Conservation (phyloP, 306 rosid species). For the Cicer pinnatifidum region DNA sequence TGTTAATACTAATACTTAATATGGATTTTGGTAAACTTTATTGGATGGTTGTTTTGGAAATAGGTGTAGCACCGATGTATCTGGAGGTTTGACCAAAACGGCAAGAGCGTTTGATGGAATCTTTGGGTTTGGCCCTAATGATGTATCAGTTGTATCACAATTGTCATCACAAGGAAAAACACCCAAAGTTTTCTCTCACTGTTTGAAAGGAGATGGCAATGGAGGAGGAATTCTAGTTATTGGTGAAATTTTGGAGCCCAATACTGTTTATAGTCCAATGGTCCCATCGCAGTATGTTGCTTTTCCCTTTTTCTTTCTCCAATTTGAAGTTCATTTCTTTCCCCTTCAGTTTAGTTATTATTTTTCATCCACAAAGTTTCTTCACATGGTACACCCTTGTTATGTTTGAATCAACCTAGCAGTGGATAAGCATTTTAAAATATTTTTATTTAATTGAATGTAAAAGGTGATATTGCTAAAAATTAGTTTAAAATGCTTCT, state of each 20-base stretch:
- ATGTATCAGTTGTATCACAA: slow-evolving; percentile 79
- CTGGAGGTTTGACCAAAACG: slow-evolving; percentile 80
- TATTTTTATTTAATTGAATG: not conserved
- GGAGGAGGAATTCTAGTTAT: slow-evolving; percentile 97
- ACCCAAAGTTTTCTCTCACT: slow-evolving; percentile 88
- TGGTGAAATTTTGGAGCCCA: slow-evolving; percentile 92
- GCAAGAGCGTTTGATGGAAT: slow-evolving; percentile 68
- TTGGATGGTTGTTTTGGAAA: slow-evolving; percentile 42
- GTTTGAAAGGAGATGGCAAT: slow-evolving; percentile 82
- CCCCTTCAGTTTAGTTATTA: too few relatives aligned
- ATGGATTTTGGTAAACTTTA: too few relatives aligned
- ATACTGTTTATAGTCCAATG: slow-evolving; percentile 86
- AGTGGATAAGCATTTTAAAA: slow-evolving; percentile 10
- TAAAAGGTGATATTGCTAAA: slow-evolving; percentile 13
- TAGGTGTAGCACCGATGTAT: slow-evolving; percentile 84
- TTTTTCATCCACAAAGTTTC: not conserved
- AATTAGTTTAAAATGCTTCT: slow-evolving; percentile 16
- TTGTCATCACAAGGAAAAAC: slow-evolving; percentile 74
- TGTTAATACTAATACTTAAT: not conserved
- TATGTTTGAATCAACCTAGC: slow-evolving; percentile 24
- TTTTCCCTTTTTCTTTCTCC: slow-evolving; percentile 23
- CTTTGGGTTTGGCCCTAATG: slow-evolving; percentile 64
- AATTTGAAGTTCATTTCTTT: not conserved
- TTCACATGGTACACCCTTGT: slow-evolving; percentile 1
- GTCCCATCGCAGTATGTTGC: slow-evolving; percentile 55